These are phyloP conservation scores for Aspergillus incahuasiensis DNA, from an alignment of 495 filamentous ascomycete genomes.

Conservation along the genomic window DNA sequence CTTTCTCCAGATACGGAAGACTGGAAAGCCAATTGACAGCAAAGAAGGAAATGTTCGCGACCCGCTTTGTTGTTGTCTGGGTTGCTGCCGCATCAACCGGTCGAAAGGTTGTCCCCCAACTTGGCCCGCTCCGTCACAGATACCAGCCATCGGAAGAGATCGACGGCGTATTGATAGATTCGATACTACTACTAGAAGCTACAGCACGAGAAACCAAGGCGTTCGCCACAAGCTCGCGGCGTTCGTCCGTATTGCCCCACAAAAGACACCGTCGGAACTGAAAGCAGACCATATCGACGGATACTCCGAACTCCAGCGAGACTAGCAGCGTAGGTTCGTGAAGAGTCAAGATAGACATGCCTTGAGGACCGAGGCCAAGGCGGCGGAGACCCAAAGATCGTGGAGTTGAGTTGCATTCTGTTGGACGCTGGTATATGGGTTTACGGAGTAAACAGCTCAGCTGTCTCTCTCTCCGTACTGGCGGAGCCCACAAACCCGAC, in stretches of 20 bases:
- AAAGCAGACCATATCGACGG: conserved; percentile 9
- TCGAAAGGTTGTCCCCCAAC: too few relatives aligned
- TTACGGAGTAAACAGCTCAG: background rate
- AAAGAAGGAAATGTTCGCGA: conserved; percentile 5
- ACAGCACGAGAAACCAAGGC: conserved; percentile 11
- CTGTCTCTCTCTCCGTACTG: conserved; percentile 7
- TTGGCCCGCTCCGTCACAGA: too few relatives aligned
- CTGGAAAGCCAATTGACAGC: conserved; percentile 17
- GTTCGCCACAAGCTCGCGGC: conserved; percentile 14
- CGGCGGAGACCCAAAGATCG: background rate
- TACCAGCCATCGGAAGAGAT: conserved; percentile 15
- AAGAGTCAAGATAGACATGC: background rate
- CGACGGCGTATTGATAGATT: conserved; percentile 9
- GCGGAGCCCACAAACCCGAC: conserved; percentile 8
- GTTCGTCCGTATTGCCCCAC: conserved; percentile 15
- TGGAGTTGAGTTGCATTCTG: conserved; percentile 4
- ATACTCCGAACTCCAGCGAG: conserved; percentile 7
- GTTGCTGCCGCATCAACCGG: too few relatives aligned
- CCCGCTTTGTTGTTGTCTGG: conserved; percentile 11
- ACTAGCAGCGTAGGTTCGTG: background rate
- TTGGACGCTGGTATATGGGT: background rate
- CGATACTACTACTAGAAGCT: background rate
- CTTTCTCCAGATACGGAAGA: conserved; percentile 16
- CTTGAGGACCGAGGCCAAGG: too few relatives aligned
- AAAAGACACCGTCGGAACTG: background rate